Evolutionary conservation across 139 green algal genomes (phyloP).

Genomic region (Chlorella sp.): DNA sequence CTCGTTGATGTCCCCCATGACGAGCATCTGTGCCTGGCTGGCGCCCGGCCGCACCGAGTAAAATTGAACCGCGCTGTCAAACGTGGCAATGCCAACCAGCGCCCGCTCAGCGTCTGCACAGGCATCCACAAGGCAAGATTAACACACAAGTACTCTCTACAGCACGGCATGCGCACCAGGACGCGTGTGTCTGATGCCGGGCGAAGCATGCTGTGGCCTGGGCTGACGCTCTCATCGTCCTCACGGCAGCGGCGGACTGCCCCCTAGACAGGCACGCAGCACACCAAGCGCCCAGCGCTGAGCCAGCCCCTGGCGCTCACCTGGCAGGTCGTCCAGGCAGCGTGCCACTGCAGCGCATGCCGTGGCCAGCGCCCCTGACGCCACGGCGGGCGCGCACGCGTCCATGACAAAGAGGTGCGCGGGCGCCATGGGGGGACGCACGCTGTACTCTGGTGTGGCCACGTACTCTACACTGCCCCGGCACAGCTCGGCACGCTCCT

Average conservation of each 20-base stretch:
- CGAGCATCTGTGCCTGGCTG: constrained; percentile 66
- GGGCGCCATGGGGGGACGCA: constrained; percentile 65
- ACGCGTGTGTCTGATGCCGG: too few species aligned
- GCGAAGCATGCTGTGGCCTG: too few species aligned
- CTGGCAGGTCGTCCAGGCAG: constrained; percentile 64
- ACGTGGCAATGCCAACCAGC: constrained; percentile 74
- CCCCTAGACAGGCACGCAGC: too few species aligned
- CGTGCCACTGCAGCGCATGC: constrained; percentile 58
- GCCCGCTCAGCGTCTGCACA: constrained; percentile 49
- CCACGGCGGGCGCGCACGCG: constrained; percentile 50
- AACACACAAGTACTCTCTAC: too few species aligned
- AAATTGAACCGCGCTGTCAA: constrained; percentile 79
- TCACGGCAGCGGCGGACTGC: too few species aligned
- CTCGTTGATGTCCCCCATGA: constrained; percentile 81
- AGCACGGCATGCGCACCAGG: too few species aligned
- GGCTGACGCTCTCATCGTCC: too few species aligned
- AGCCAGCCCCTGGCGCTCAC: too few species aligned
- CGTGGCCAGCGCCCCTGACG: constrained; percentile 53
- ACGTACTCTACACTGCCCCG: constrained; percentile 70
- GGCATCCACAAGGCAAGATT: too few species aligned
- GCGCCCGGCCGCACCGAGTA: constrained; percentile 46
- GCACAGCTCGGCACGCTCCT: constrained; percentile 69
- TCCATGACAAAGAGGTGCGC: constrained; percentile 87
- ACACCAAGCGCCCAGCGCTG: too few species aligned
- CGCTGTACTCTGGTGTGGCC: constrained; percentile 33